Conservation (phyloP, 768 basidiomycete species). For the Neoboletus magnificus region DNA sequence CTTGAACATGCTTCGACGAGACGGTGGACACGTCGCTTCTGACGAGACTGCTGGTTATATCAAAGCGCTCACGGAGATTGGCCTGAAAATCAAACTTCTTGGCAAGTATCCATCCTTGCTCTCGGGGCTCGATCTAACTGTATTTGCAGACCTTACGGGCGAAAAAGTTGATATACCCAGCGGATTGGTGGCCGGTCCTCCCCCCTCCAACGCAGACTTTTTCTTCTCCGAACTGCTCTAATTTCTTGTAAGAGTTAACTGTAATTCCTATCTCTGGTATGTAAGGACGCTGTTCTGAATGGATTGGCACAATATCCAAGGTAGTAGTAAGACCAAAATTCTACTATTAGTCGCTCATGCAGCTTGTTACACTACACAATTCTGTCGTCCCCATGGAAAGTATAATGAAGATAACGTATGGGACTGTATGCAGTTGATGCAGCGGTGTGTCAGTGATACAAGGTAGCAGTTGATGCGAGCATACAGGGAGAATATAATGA, state of each 20-base stretch:
- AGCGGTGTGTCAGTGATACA: constrained; percentile 28
- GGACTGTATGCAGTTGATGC: constrained; percentile 59
- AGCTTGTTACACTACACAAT: constrained; percentile 21
- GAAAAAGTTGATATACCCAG: constrained; percentile 89
- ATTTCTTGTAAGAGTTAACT: constrained; percentile 14
- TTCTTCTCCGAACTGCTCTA: constrained; percentile 70
- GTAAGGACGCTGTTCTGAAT: background rate
- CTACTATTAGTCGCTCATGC: constrained; percentile 24
- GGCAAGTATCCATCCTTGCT: constrained; percentile 43
- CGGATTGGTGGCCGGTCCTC: constrained; percentile 70
- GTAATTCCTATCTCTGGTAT: constrained; percentile 8
- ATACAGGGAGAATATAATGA: constrained; percentile 9
- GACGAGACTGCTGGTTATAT: constrained; percentile 86
- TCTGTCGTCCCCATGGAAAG: constrained; percentile 13
- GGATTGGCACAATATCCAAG: background rate
- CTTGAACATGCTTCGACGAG: constrained; percentile 78
- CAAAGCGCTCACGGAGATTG: constrained; percentile 84
- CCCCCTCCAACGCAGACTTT: constrained; percentile 77
- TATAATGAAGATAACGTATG: constrained; percentile 13
- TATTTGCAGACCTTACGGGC: constrained; percentile 74
- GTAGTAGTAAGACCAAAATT: constrained; percentile 11
- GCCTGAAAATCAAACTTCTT: constrained; percentile 85
- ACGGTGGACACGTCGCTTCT: constrained; percentile 79
- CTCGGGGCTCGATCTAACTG: background rate
- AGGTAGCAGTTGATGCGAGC: constrained; percentile 28